A percentile compares a stretch with the other conserved stretches of the same genome.
Evolutionary conservation across 2,329 filamentous ascomycete genomes (phyloP).

Genomic region (Aureobasidium vineae): DNA sequence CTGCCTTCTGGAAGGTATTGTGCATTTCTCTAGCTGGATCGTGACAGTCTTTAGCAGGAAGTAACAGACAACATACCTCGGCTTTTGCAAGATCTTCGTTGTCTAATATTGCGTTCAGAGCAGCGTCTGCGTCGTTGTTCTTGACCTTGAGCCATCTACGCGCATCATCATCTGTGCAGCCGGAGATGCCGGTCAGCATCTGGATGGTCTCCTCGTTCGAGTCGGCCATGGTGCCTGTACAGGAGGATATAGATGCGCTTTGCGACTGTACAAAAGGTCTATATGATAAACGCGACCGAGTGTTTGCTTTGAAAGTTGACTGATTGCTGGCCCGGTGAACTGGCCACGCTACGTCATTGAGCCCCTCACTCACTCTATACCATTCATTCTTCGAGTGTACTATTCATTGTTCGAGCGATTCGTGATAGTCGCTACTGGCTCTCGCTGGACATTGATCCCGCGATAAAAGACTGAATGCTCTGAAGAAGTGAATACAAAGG

Average conservation of each 20-base stretch:
- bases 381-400: background rate
- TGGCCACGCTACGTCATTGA: constrained; percentile 19
- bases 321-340: constrained; percentile 23
- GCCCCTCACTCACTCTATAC: background rate
- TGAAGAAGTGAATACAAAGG: background rate
- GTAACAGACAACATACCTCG: constrained; percentile 27
- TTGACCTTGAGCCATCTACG: constrained; percentile 37
- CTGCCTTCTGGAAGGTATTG: no score
- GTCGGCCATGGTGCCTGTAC: constrained; percentile 28
- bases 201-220: constrained; percentile 33
- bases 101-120: constrained; percentile 37
- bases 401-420: background rate
- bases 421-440: background rate
- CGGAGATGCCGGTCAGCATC: constrained; percentile 31
- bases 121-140: constrained; percentile 35
- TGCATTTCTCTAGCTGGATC: background rate
- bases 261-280: background rate
- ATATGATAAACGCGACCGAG: background rate
- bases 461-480: background rate
- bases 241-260: background rate
- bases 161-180: constrained; percentile 30
- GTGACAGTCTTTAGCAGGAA: background rate
- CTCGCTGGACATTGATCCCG: background rate
- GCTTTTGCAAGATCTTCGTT: constrained; percentile 35
- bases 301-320: constrained; percentile 13